Conservation (phyloP, 129 eudicot species). For the Tagetes erecta region DNA sequence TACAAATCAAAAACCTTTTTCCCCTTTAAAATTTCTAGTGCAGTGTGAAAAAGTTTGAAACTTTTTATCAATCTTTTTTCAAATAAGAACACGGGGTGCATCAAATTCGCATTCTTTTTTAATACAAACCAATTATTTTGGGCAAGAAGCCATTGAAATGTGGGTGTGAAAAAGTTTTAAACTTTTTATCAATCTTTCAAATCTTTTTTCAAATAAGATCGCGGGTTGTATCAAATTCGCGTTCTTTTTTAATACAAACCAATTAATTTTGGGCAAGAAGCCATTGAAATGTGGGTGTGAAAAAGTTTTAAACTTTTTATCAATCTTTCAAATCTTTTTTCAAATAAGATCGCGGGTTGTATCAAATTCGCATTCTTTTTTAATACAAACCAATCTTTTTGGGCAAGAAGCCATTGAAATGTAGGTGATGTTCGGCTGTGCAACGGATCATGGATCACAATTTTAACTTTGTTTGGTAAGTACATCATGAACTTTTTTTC, state of each 20-base stretch:
- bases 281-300: conserved; percentile 63
- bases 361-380: conserved; percentile 4
- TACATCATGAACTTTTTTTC: neutral
- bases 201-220: neutral
- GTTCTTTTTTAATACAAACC: conserved; percentile 18
- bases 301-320: neutral
- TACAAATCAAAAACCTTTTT: conserved; percentile 6
- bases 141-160: conserved; percentile 55
- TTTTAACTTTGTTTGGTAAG: conserved; percentile 59
- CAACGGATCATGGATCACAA: conserved; percentile 43
- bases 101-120: conserved; percentile 8
- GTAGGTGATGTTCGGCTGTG: conserved; percentile 46
- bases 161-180: neutral
- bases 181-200: neutral
- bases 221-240: conserved; percentile 7
- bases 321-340: neutral
- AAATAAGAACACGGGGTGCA: neutral
- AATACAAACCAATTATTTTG: conserved; percentile 32
- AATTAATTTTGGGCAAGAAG: conserved; percentile 56
- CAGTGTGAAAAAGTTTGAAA: neutral
- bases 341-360: neutral
- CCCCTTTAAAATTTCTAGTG: neutral
- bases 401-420: conserved; percentile 79
- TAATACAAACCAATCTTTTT: conserved; percentile 29
- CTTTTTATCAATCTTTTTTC: neutral